Evolutionary conservation across 495 filamentous ascomycete species (phyloP).

Genomic region (Tuber melanosporum): DNA sequence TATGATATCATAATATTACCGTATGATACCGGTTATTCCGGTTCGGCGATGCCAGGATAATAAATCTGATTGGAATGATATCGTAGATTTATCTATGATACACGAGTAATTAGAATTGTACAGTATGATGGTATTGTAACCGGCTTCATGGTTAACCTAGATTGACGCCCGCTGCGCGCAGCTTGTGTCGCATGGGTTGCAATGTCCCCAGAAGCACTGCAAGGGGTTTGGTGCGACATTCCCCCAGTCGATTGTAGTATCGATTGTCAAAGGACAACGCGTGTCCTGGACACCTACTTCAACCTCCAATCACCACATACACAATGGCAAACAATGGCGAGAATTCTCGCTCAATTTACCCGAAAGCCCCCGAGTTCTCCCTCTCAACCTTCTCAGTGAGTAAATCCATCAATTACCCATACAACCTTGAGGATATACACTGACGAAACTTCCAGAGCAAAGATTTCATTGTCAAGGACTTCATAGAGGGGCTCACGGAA

Average conservation of each 20-base stretch:
- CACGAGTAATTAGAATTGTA: too few species aligned
- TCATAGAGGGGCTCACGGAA: conserved; percentile 88
- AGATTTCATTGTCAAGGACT: conserved; percentile 97
- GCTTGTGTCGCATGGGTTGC: not conserved
- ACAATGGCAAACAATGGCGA: conserved; percentile 34
- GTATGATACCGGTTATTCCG: too few species aligned
- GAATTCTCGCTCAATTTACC: conserved; percentile 52
- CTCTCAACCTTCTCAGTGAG: conserved; percentile 61
- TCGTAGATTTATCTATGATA: too few species aligned
- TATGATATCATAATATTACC: too few species aligned
- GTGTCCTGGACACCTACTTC: not conserved
- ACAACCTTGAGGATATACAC: conserved; percentile 9
- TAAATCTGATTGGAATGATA: too few species aligned
- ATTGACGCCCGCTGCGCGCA: not conserved
- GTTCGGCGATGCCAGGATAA: too few species aligned
- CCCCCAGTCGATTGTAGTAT: not conserved
- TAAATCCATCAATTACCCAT: not conserved
- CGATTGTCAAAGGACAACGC: conserved; percentile 1
- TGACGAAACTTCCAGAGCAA: conserved; percentile 46
- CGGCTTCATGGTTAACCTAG: not conserved
- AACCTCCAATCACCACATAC: conserved; percentile 24
- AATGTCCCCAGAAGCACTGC: not conserved
- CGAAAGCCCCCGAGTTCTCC: conserved; percentile 58
- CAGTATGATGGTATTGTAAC: not conserved
- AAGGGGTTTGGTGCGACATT: not conserved